Evolutionary conservation across 2,329 filamentous ascomycete species (phyloP).

Genomic region (Apiospora malaysiana): DNA sequence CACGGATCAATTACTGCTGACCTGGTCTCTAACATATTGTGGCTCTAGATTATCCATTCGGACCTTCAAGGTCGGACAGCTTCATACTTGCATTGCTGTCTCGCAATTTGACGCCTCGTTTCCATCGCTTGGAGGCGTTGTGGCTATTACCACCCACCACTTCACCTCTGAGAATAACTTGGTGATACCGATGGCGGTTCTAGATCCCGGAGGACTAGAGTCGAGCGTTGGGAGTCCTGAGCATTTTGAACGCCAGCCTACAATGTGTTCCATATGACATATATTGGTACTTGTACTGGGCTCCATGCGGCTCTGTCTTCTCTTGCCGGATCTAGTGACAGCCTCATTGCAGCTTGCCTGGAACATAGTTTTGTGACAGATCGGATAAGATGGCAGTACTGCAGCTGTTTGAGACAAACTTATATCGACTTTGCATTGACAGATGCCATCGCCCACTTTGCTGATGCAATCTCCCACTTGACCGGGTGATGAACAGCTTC

Average conservation of each 20-base stretch:
- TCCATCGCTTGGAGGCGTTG: background rate
- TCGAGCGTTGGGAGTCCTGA: background rate
- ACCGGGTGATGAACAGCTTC: background rate
- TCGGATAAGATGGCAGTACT: background rate
- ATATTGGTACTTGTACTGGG: background rate
- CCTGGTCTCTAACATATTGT: background rate
- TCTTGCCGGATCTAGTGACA: background rate
- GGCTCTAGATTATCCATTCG: background rate
- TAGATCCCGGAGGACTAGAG: background rate
- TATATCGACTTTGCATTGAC: conserved; percentile 13
- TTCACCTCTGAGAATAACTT: background rate
- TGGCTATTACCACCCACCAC: background rate
- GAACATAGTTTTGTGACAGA: background rate
- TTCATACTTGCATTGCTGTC: background rate
- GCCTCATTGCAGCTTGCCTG: background rate
- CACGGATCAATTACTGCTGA: background rate
- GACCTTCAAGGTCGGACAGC: conserved; percentile 1
- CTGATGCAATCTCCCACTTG: conserved; percentile 8
- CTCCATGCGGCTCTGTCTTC: background rate
- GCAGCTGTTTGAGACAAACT: background rate
- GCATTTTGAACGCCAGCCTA: background rate
- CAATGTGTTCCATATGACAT: background rate
- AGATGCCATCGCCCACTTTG: conserved; percentile 3
- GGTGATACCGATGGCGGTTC: background rate
- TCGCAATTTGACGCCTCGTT: background rate